Percentiles rank a stretch among this genome's conserved stretches.
Evolutionary conservation across 805 yeast genomes (phyloP).

Genomic region (Saturnispora mendoncae): DNA sequence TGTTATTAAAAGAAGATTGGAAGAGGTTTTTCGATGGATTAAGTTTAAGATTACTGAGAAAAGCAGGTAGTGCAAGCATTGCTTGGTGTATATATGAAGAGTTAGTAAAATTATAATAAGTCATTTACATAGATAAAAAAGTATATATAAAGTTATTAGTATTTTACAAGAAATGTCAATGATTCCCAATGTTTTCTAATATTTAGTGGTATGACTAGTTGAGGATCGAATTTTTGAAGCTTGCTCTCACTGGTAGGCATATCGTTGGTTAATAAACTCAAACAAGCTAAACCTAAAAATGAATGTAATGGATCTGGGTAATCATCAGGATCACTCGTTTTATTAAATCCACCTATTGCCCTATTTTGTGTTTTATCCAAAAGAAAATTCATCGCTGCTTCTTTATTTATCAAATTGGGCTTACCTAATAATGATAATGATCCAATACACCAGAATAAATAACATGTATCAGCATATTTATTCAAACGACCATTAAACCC

Average conservation of each 20-base stretch:
- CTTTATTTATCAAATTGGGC: conserved; percentile 28
- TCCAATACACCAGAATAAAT: conserved; percentile 74
- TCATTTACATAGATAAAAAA: conserved; percentile 35
- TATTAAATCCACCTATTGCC: conserved; percentile 70
- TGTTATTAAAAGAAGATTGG: conserved; percentile 39
- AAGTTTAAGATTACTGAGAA: conserved; percentile 69
- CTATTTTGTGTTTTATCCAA: conserved; percentile 48
- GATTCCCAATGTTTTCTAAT: conserved; percentile 17
- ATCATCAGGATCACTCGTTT: conserved; percentile 44
- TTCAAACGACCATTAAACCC: conserved; percentile 85
- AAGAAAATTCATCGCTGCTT: conserved; percentile 35
- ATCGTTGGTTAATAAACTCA: conserved; percentile 30
- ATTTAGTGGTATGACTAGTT: conserved; percentile 20
- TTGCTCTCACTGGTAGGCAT: too few species aligned
- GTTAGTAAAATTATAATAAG: conserved; percentile 38
- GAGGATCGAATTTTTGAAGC: conserved; percentile 15
- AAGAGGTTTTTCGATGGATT: conserved; percentile 72
- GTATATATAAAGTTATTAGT: conserved; percentile 3
- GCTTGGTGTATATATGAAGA: conserved; percentile 98
- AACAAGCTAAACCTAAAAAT: conserved; percentile 49
- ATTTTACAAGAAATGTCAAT: not conserved
- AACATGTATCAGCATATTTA: conserved; percentile 80
- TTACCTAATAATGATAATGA: conserved; percentile 38
- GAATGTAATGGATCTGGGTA: conserved; percentile 64
- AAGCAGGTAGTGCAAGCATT: conserved; percentile 87